Percentiles rank a stretch among this genome's conserved stretches.
Evolutionary conservation across 2,329 filamentous ascomycete genomes (phyloP).

Genomic region (Ceratocystis smalleyi): DNA sequence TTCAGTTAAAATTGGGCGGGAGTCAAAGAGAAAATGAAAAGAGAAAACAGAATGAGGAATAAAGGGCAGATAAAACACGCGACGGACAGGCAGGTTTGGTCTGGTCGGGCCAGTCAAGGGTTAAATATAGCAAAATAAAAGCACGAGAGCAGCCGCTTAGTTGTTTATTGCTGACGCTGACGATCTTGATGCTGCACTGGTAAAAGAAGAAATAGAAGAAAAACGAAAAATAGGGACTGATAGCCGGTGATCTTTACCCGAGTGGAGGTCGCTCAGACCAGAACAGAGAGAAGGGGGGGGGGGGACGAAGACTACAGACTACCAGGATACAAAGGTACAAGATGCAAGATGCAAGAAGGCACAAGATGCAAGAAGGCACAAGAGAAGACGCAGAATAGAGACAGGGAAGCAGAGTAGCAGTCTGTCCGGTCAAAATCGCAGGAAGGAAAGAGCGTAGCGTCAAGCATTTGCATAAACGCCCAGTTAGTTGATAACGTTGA

Average conservation of each 20-base stretch:
- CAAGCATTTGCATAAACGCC: not conserved
- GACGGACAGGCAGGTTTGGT: not conserved
- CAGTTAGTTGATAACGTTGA: not conserved
- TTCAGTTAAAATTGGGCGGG: constrained; percentile 5
- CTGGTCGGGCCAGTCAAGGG: not conserved
- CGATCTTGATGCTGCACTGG: not conserved
- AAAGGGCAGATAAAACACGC: constrained; percentile 9
- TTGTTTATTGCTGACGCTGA: not conserved
- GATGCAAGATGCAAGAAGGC: not conserved
- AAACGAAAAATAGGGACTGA: not conserved
- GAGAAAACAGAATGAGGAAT: constrained; percentile 6
- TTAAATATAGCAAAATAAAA: not conserved
- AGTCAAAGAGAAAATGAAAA: not conserved
- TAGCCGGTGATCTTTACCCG: not conserved
- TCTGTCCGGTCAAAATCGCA: not conserved
- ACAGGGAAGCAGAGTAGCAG: not conserved
- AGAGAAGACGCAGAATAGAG: not conserved
- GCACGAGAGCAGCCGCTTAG: not conserved
- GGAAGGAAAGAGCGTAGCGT: not conserved
- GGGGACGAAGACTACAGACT: not conserved
- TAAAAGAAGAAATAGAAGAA: not conserved
- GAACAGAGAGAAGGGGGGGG: not conserved
- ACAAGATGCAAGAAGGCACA: not conserved
- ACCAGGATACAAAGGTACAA: not conserved
- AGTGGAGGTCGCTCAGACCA: not conserved